Conservation (phyloP, 306 rosid species). For the Nissolia schottii region DNA sequence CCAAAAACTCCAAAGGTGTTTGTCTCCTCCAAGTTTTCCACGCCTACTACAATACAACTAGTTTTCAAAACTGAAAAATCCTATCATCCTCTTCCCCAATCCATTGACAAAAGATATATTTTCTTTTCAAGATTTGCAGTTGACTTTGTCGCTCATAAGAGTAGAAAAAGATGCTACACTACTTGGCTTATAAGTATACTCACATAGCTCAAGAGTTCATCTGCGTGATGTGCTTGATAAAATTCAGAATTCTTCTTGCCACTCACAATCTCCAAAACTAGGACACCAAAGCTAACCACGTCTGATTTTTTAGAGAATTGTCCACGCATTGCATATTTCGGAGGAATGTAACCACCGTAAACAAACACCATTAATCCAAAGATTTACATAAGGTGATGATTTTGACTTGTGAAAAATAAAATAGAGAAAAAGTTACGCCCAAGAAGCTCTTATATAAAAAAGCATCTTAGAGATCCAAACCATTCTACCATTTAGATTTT, state of each 20-base stretch:
- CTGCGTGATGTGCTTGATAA: conserved; percentile 4
- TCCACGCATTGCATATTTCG: conserved; percentile 44
- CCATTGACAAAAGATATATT: neutral
- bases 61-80: neutral
- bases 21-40: conserved; percentile 38
- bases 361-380: neutral
- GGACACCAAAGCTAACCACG: conserved; percentile 41
- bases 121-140: neutral
- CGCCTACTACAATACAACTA: conserved; percentile 27
- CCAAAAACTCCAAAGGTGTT: conserved; percentile 37
- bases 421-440: too few species aligned
- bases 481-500: neutral
- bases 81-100: neutral
- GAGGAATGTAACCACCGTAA: conserved; percentile 47
- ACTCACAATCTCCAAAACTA: conserved; percentile 44
- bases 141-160: neutral
- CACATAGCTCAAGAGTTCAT: conserved; percentile 42
- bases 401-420: neutral
- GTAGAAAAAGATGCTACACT: neutral
- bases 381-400: neutral
- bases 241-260: conserved; percentile 39
- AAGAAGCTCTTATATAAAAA: too few species aligned
- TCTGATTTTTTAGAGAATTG: conserved; percentile 38
- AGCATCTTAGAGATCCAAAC: too few species aligned
- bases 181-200: conserved; percentile 29